A percentile compares a stretch with the other conserved stretches of the same genome.
Conservation (phyloP, 345 rosid species). For the Diplotaxis tenuifolia region DNA sequence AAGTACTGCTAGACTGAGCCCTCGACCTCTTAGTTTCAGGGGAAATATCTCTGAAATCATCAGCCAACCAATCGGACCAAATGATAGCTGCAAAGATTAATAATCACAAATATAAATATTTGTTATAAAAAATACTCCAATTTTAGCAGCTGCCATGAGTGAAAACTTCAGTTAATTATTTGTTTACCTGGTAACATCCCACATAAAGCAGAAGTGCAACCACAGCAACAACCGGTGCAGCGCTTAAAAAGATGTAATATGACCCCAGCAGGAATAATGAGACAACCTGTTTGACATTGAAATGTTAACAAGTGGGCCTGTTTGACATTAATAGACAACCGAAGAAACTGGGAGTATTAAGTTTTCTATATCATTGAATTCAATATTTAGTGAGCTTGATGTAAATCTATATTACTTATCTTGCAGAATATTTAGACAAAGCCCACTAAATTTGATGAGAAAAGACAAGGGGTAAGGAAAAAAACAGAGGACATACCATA, state of each 20-base stretch:
- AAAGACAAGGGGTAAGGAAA: not conserved
- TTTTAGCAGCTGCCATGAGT: not conserved
- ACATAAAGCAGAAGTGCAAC: constrained; percentile 80
- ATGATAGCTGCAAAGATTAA: constrained; percentile 56
- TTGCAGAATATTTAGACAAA: not conserved
- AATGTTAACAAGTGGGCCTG: no score
- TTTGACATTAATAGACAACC: constrained; percentile 1
- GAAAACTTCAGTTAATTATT: constrained; percentile 2
- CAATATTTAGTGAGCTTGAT: not conserved
- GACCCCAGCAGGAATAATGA: constrained; percentile 92
- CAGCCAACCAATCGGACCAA: constrained; percentile 99
- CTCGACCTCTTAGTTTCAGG: constrained; percentile 77
- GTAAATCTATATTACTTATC: not conserved
- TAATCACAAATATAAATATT: not conserved
- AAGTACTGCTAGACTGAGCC: constrained; percentile 86
- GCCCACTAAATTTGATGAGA: not conserved
- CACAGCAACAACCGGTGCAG: constrained; percentile 65
- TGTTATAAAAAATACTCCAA: not conserved
- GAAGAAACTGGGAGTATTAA: not conserved
- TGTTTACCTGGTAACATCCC: constrained; percentile 90
- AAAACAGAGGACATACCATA: constrained; percentile 50
- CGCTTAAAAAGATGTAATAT: constrained; percentile 71
- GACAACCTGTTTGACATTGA: constrained; percentile 48
- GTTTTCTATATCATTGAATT: not conserved
- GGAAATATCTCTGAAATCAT: constrained; percentile 97